These are phyloP conservation scores for Trametes villosa DNA, from an alignment of 768 basidiomycete genomes.

Conservation along the genomic window DNA sequence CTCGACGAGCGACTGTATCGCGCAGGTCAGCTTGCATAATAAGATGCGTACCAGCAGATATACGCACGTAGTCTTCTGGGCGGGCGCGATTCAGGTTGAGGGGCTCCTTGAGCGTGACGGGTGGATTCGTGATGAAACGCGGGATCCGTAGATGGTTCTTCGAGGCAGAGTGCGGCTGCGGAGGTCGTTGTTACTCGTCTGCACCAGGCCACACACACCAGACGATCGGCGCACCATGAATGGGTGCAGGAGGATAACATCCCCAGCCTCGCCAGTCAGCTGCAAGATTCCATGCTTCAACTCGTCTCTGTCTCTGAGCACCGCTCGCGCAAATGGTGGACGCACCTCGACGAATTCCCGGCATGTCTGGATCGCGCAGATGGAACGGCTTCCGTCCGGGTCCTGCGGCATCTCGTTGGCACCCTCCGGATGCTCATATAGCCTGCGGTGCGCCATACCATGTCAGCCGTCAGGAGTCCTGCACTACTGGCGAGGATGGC, in stretches of 20 bases:
- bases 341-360: slow-evolving; percentile 32
- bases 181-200: not conserved
- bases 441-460: not conserved
- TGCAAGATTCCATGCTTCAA: too few species aligned
- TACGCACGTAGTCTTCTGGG: slow-evolving; percentile 32
- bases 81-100: slow-evolving; percentile 38
- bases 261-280: slow-evolving; percentile 42
- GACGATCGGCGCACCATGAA: slow-evolving; percentile 35
- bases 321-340: not conserved
- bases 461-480: not conserved
- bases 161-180: slow-evolving; percentile 39
- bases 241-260: slow-evolving; percentile 42
- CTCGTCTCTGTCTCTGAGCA: too few species aligned
- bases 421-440: slow-evolving; percentile 31
- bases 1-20: slow-evolving; percentile 37
- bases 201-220: not conserved
- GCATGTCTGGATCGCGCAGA: slow-evolving; percentile 26
- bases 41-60: too few species aligned
- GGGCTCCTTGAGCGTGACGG: slow-evolving; percentile 39
- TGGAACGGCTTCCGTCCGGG: slow-evolving; percentile 27
- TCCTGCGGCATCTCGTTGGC: slow-evolving; percentile 22
- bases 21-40: too few species aligned
- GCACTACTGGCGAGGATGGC: too few species aligned
- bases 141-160: slow-evolving; percentile 40
- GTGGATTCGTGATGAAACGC: slow-evolving; percentile 45